phyloP scores from a whole-genome alignment of 768 basidiomycete genomes.

The Trametes maxima region DNA sequence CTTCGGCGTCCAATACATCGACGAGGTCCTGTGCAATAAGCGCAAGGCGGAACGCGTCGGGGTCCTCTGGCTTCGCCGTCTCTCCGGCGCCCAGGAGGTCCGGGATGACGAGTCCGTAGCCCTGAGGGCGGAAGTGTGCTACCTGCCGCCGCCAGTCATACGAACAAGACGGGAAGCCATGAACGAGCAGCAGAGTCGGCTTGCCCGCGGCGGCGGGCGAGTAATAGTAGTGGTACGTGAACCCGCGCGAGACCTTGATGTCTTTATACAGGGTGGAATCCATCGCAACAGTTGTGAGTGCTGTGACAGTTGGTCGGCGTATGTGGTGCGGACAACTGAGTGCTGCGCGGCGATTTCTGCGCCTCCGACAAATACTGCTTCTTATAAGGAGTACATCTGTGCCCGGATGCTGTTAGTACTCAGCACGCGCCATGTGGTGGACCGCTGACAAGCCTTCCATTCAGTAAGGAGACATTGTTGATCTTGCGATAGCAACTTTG shows the following conservation, averaged over 20 bases:
- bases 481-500: too few species aligned
- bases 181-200: constrained; percentile 46
- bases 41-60: constrained; percentile 29
- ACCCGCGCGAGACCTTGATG: constrained; percentile 31
- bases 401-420: too few species aligned
- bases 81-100: constrained; percentile 50
- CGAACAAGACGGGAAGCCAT: constrained; percentile 48
- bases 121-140: constrained; percentile 39
- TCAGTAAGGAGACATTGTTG: too few species aligned
- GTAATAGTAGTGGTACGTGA: constrained; percentile 41
- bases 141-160: constrained; percentile 46
- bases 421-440: too few species aligned
- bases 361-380: too few species aligned
- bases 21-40: constrained; percentile 36
- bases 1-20: constrained; percentile 38
- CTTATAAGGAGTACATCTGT: too few species aligned
- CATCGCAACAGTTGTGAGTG: too few species aligned
- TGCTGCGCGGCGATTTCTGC: too few species aligned
- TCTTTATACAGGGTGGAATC: too few species aligned
- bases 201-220: constrained; percentile 29
- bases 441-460: too few species aligned
- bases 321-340: too few species aligned
- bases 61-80: constrained; percentile 45
- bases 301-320: too few species aligned
- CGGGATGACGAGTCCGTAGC: constrained; percentile 48